phyloP scores from a whole-genome alignment of 2,329 filamentous ascomycete genomes.

The Hypoxylon sp. region DNA sequence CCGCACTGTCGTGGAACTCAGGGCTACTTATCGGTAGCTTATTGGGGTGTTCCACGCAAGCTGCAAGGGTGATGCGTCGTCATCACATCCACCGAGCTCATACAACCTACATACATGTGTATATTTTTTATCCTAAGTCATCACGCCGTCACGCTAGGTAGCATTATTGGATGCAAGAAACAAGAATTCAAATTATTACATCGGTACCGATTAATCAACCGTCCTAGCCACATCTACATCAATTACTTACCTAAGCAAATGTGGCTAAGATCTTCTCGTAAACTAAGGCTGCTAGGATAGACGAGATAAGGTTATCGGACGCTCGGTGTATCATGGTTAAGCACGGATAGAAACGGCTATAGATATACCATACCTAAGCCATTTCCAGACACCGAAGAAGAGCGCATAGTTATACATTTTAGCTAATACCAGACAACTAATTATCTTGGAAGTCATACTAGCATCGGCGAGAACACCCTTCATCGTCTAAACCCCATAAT shows the following conservation, averaged over 20 bases:
- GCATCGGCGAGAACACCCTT: background rate
- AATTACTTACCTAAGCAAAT: conserved; percentile 17
- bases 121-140: conserved; percentile 9
- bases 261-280: background rate
- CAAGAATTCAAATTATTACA: background rate
- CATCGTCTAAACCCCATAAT: conserved; percentile 6
- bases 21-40: conserved; percentile 31
- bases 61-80: conserved; percentile 40
- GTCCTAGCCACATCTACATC: background rate
- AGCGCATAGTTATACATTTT: conserved; percentile 10
- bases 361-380: conserved; percentile 27
- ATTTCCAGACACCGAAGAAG: conserved; percentile 35
- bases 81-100: conserved; percentile 31
- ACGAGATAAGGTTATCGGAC: background rate
- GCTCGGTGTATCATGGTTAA: conserved; percentile 5
- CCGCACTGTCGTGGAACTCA: conserved; percentile 2
- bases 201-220: background rate
- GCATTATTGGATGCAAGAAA: background rate
- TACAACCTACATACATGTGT: background rate
- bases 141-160: conserved; percentile 11
- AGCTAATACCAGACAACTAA: conserved; percentile 2
- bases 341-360: conserved; percentile 31
- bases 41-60: conserved; percentile 35
- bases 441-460: conserved; percentile 2
- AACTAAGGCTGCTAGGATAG: background rate